Percentiles rank a stretch among this genome's conserved stretches.
These are phyloP conservation scores for Solanum paucissectum DNA, from an alignment of 257 asterid species.

Conservation along the genomic window DNA sequence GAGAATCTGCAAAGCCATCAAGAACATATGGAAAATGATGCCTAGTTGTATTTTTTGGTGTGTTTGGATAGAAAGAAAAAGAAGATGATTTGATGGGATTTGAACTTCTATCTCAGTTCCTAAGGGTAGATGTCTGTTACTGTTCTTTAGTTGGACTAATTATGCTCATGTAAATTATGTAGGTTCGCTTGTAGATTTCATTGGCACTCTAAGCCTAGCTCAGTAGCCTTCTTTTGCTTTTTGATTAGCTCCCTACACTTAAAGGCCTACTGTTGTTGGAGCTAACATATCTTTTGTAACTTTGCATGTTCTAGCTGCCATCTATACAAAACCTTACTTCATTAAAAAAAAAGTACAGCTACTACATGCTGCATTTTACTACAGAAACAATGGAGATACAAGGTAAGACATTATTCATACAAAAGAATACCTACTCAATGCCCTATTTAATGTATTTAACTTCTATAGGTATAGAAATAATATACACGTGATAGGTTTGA, in stretches of 20 bases:
- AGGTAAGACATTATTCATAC: not conserved
- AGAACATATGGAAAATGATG: no score
- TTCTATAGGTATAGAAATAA: not conserved
- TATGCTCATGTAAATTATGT: no score
- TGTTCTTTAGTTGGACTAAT: no score
- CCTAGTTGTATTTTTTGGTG: not conserved
- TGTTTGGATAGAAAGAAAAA: not conserved
- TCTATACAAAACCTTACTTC: not conserved
- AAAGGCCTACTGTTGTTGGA: not conserved
- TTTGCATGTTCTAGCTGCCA: not conserved
- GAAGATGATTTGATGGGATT: not conserved
- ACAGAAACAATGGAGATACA: not conserved
- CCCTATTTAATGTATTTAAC: not conserved
- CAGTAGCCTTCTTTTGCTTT: not conserved
- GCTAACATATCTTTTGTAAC: not conserved
- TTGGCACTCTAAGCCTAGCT: not conserved
- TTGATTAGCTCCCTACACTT: not conserved
- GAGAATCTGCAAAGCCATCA: no score
- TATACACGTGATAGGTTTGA: not conserved
- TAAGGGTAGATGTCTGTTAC: no score
- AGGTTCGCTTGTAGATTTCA: no score
- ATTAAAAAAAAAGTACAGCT: no score
- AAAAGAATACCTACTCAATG: not conserved
- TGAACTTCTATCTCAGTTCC: no score
- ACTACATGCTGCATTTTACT: no score